phyloP scores from a whole-genome alignment of 495 filamentous ascomycete species.

The Talaromyces proteolyticus region DNA sequence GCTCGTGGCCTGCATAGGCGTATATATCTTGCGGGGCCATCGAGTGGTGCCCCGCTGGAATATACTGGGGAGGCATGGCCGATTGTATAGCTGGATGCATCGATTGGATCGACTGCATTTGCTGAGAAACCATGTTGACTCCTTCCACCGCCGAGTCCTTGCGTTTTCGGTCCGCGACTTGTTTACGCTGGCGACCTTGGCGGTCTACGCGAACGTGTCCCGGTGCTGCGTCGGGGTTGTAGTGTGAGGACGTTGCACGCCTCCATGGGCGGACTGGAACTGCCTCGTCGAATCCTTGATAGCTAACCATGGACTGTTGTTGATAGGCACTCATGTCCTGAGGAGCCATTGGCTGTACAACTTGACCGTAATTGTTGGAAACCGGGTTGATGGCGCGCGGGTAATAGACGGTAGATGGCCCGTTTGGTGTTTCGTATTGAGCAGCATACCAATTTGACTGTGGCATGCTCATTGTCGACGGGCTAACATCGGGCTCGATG shows the following conservation, averaged over 20 bases:
- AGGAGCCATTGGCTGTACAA: constrained; percentile 17
- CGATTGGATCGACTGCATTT: constrained; percentile 1
- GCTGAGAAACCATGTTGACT: not conserved
- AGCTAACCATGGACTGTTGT: constrained; percentile 8
- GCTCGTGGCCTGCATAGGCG: constrained; percentile 6
- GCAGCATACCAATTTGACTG: constrained; percentile 6
- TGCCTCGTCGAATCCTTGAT: constrained; percentile 3
- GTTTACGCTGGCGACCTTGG: constrained; percentile 16
- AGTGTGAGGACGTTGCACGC: constrained; percentile 24
- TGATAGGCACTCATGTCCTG: constrained; percentile 19
- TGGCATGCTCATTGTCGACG: not conserved
- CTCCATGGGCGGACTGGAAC: constrained; percentile 23
- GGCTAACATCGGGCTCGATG: constrained; percentile 4
- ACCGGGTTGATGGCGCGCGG: constrained; percentile 9
- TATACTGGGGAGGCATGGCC: constrained; percentile 1
- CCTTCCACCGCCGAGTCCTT: constrained; percentile 3
- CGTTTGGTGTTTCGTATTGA: constrained; percentile 11
- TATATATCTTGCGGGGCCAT: constrained; percentile 5
- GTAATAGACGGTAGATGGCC: not conserved
- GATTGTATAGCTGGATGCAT: not conserved
- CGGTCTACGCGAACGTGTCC: constrained; percentile 17
- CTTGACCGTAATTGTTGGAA: constrained; percentile 1
- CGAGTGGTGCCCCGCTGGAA: constrained; percentile 1
- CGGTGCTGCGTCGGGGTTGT: constrained; percentile 18
- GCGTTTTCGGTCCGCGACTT: constrained; percentile 2